Base-by-base conservation (phyloP, 768 basidiomycete species). In the Collybiopsis luxurians region DNA sequence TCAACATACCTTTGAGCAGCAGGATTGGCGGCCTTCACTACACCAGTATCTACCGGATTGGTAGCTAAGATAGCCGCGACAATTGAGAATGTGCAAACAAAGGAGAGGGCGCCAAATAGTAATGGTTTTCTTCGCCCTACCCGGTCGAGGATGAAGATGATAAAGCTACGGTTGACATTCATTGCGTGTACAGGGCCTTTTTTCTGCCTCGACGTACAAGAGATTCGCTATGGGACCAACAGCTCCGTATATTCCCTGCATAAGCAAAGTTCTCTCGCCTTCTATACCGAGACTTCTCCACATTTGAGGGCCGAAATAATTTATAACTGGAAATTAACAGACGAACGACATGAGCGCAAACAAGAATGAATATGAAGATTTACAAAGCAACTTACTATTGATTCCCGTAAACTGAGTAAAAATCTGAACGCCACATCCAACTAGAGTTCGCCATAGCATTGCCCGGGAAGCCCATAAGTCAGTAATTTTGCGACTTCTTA, bases 321-420 rank as follows among this genome's bases (percentile, higher is more conserved):
- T 82, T 71, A 82, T 82, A 30, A 81, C 80, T 45, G 21, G 6
- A 24, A 38, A 21, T 10, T 28, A 11, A n/a, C n/a, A n/a, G n/a
- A n/a, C n/a, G n/a, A n/a, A n/a, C n/a, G n/a, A n/a, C n/a, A n/a
- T 24, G 34, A 27, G 24, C 4, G 36, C 46, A 28, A 31, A 53
- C 17, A 59, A n/a, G n/a, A n/a, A n/a, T n/a, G n/a, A n/a, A n/a
- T n/a, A n/a, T n/a, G n/a, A n/a, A n/a, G n/a, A n/a, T n/a, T n/a
- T n/a, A n/a, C n/a, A n/a, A n/a, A n/a, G n/a, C n/a, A n/a, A n/a
- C 73, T 21, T 58, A 80, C 81, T 80, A 63, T 84, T 85, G 62
- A 85, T 84, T 11, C 85, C 84, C 7, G 84, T 83, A 62, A 85
- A 83, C 59, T 86, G 85, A 19, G 79, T 78, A 63, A 84, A 84